Conservation (phyloP, 2,329 filamentous ascomycete genomes). For the Penicillium sp. region DNA sequence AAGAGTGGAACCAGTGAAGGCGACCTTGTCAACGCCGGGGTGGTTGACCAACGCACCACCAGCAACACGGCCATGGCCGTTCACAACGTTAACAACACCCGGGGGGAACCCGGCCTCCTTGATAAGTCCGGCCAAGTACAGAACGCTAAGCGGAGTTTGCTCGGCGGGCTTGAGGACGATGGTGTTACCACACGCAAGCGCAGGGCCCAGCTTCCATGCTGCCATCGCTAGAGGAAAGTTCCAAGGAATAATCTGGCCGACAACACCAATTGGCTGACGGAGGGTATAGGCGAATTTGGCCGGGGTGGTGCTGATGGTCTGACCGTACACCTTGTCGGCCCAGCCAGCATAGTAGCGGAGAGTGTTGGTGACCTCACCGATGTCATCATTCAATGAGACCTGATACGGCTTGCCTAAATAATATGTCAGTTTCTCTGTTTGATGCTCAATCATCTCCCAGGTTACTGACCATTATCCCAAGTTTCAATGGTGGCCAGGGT, state of each 20-base stretch:
- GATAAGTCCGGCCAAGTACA: conserved; percentile 22
- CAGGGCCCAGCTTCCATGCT: conserved; percentile 27
- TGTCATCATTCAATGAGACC: conserved; percentile 61
- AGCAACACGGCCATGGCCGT: conserved; percentile 26
- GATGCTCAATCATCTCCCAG: neutral
- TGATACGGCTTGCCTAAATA: conserved; percentile 43
- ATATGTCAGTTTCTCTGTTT: conserved; percentile 5
- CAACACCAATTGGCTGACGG: conserved; percentile 75
- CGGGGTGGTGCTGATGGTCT: conserved; percentile 59
- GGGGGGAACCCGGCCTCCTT: conserved; percentile 27
- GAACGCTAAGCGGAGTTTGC: conserved; percentile 25
- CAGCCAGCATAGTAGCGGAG: conserved; percentile 86
- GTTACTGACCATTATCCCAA: conserved; percentile 71
- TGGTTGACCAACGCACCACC: conserved; percentile 24
- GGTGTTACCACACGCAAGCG: conserved; percentile 26
- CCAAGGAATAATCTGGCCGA: conserved; percentile 86
- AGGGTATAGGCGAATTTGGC: conserved; percentile 82
- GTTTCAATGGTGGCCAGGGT: conserved; percentile 67
- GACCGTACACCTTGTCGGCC: conserved; percentile 88
- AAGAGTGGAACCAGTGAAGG: conserved; percentile 24
- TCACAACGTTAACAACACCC: conserved; percentile 26
- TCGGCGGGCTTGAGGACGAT: conserved; percentile 26
- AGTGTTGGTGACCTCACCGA: conserved; percentile 64
- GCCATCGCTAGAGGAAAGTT: conserved; percentile 61
- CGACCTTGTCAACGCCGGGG: conserved; percentile 22